phyloP scores from a whole-genome alignment of 345 rosid species.

The Cochlearia excelsa region DNA sequence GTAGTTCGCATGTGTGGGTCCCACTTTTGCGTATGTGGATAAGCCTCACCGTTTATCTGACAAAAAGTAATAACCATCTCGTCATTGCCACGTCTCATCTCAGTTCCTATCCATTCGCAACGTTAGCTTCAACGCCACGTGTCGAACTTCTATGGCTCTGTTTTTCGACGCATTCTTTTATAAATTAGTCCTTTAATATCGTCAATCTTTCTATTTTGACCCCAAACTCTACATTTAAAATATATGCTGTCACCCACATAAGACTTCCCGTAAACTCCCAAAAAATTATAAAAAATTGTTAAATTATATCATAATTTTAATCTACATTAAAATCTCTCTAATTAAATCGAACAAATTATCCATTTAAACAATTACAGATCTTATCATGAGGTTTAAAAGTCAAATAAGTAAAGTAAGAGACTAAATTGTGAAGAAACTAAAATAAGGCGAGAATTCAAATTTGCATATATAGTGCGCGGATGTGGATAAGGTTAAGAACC shows the following conservation, averaged over 20 bases:
- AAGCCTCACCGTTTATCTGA: conserved; percentile 15
- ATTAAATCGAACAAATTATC: neutral
- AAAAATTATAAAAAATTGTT: too few species aligned
- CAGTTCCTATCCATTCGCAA: conserved; percentile 27
- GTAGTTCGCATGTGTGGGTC: conserved; percentile 12
- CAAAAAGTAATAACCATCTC: conserved; percentile 25
- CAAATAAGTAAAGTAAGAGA: neutral
- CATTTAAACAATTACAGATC: neutral
- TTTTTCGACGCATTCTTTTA: neutral
- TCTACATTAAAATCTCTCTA: neutral
- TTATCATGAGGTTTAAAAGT: neutral
- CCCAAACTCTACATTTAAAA: too few species aligned
- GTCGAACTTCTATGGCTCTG: conserved; percentile 1
- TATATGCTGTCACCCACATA: too few species aligned
- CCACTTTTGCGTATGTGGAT: conserved; percentile 9
- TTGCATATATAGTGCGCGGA: conserved; percentile 31
- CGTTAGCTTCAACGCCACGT: conserved; percentile 19
- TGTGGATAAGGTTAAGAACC: conserved; percentile 33
- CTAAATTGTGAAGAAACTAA: conserved; percentile 20
- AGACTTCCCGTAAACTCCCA: too few species aligned
- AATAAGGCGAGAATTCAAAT: too few species aligned
- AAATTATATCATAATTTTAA: too few species aligned
- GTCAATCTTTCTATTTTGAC: too few species aligned
- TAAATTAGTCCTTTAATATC: too few species aligned
- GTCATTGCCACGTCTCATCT: conserved; percentile 33